These are phyloP conservation scores for Calycina herbarum DNA, from an alignment of 2,329 filamentous ascomycete species.

Conservation along the genomic window DNA sequence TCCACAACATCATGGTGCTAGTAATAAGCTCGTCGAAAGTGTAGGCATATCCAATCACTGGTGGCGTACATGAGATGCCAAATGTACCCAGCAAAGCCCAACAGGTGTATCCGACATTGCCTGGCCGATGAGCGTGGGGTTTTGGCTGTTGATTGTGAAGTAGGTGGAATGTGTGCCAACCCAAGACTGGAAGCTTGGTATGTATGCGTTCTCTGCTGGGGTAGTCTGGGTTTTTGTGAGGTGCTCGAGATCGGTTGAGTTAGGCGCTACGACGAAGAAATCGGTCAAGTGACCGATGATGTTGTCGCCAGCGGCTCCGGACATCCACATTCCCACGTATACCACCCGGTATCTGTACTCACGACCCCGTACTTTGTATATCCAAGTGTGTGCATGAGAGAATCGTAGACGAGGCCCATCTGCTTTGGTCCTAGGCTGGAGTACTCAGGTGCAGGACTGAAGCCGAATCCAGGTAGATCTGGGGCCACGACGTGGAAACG, in stretches of 20 bases:
- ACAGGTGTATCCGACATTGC: constrained; percentile 37
- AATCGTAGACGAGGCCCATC: constrained; percentile 38
- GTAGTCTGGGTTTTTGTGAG: constrained; percentile 7
- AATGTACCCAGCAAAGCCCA: constrained; percentile 37
- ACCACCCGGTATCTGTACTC: constrained; percentile 29
- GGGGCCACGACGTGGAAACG: constrained; percentile 49
- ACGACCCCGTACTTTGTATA: constrained; percentile 32
- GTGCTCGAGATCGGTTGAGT: constrained; percentile 14
- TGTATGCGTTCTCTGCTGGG: constrained; percentile 12
- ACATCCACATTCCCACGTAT: constrained; percentile 19
- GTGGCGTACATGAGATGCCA: constrained; percentile 23
- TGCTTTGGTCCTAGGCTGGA: constrained; percentile 42
- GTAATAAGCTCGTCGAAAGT: constrained; percentile 27
- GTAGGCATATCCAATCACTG: constrained; percentile 1
- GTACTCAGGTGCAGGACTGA: constrained; percentile 37
- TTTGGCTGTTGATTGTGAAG: constrained; percentile 11
- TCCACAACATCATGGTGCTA: constrained; percentile 29
- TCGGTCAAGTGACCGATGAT: constrained; percentile 16
- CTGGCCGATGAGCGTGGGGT: constrained; percentile 16
- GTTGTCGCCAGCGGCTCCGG: constrained; percentile 13
- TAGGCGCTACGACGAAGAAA: constrained; percentile 19
- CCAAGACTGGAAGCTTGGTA: not conserved
- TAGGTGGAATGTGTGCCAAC: not conserved
- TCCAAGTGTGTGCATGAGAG: constrained; percentile 44
- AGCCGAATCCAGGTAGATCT: constrained; percentile 46